Percentiles rank a stretch among this genome's conserved stretches.
These are phyloP conservation scores for Rhodamnia rubescens DNA, from an alignment of 345 rosid species.

Conservation along the genomic window DNA sequence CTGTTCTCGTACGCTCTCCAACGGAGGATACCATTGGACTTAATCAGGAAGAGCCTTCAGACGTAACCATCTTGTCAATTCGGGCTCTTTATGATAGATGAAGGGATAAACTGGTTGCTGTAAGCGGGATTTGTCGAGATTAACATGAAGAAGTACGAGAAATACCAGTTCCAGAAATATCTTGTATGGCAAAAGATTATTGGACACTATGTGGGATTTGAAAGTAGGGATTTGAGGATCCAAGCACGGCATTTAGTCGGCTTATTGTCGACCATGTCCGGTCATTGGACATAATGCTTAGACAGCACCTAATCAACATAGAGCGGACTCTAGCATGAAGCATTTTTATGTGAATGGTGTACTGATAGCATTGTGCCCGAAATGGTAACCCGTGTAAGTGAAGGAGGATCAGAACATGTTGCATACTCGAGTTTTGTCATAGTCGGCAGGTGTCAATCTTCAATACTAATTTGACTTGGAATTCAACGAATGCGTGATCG, in stretches of 20 bases:
- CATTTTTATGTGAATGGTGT: background rate
- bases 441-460: background rate
- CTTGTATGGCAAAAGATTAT: background rate
- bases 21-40: background rate
- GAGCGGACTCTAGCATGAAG: background rate
- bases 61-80: background rate
- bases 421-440: background rate
- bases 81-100: background rate
- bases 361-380: background rate
- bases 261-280: background rate
- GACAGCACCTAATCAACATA: background rate
- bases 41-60: background rate
- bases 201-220: background rate
- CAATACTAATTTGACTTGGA: background rate
- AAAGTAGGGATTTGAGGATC: background rate
- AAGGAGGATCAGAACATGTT: background rate
- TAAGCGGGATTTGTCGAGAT: background rate
- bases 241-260: background rate
- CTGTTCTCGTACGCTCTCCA: background rate
- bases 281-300: background rate
- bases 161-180: too few species aligned
- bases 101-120: background rate
- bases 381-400: background rate
- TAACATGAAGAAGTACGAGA: background rate
- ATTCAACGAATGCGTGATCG: background rate